These are phyloP conservation scores for Annona cherimola DNA, from an alignment of 164 flowering plant genomes.

Conservation along the genomic window DNA sequence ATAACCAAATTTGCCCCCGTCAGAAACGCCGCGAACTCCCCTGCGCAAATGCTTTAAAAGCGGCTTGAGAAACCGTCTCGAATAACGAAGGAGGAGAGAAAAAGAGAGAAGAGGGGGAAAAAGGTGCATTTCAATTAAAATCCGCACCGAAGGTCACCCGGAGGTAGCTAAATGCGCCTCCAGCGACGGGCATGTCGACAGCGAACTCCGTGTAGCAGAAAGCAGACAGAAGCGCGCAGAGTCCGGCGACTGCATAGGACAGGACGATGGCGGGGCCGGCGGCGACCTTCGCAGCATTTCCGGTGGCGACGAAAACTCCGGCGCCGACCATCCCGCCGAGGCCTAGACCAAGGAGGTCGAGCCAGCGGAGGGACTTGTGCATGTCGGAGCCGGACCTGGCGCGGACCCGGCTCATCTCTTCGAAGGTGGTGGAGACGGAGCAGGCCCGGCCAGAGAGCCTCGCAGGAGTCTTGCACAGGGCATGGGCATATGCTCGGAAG, in stretches of 20 bases:
- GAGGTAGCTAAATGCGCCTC: slow-evolving; percentile 91
- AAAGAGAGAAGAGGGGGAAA: not conserved
- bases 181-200: slow-evolving; percentile 90
- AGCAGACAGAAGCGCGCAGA: slow-evolving; percentile 88
- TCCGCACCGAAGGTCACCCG: slow-evolving; percentile 76
- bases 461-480: slow-evolving; percentile 46
- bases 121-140: slow-evolving; percentile 3
- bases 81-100: not conserved
- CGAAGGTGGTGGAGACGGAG: slow-evolving; percentile 58
- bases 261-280: slow-evolving; percentile 78
- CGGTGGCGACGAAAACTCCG: slow-evolving; percentile 81
- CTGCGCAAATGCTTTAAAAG: slow-evolving; percentile 20
- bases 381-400: slow-evolving; percentile 60
- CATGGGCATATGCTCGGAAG: slow-evolving; percentile 36
- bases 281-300: slow-evolving; percentile 36
- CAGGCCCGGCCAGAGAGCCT: slow-evolving; percentile 49
- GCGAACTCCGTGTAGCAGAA: slow-evolving; percentile 95
- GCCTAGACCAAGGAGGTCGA: slow-evolving; percentile 70
- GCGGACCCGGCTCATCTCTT: slow-evolving; percentile 54
- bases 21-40: slow-evolving; percentile 67
- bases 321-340: slow-evolving; percentile 94
- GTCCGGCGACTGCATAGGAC: slow-evolving; percentile 83
- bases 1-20: slow-evolving; percentile 68
- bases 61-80: not conserved
- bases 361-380: slow-evolving; percentile 59